Base-by-base conservation (phyloP, 805 yeast species). In the Lachancea lanzarotensis region DNA sequence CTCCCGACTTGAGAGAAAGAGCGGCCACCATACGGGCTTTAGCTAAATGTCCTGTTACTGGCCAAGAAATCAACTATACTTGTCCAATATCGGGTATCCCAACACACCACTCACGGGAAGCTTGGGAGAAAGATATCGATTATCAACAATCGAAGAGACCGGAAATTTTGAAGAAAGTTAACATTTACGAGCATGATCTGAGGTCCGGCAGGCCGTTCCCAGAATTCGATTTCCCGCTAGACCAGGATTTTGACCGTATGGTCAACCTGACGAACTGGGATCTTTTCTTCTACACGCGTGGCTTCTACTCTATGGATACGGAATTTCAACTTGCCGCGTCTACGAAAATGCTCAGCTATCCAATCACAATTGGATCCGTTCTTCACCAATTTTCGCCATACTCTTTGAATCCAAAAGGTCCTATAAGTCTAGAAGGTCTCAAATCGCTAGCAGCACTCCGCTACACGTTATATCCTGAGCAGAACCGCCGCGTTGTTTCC, bases 41-140 rank as follows among this genome's bases (percentile, higher is more conserved):
- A 49, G 96, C 96, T 10, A 76, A 78, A 58, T 91, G 98, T 64
- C 98, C 97, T 0, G 93, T 90, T 11, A 90, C 97, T 0, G 73
- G 79, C 16, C 76, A 81, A 51, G 82, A 84, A 38, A 86, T 93
- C 47, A 74, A 82, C 52, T 93, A 74, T 63, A 86, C 90, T 1
- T 93, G 98, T 68, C 98, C 98, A 1, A 69, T 76, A 45, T 85
- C 96, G 3, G 98, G 98, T 2, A 89, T 93, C 41, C 98, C 99
- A 19, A 93, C 98, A 3, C 98, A 93, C 64, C 95, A 87, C 60
- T 81, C 87, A 17, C 74, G 75, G 59, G 88, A 84, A 52, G 96
- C 96, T 1, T 93, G 97, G 96, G 82, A 81, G 57, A 67, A 70
- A 45, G 98, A 93, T 63, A 69, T 59, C 7, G 79, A 76, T 19